A percentile compares a stretch with the other conserved stretches of the same genome.
Conservation (phyloP, 805 yeast genomes). For the Hanseniaspora taiwanica region DNA sequence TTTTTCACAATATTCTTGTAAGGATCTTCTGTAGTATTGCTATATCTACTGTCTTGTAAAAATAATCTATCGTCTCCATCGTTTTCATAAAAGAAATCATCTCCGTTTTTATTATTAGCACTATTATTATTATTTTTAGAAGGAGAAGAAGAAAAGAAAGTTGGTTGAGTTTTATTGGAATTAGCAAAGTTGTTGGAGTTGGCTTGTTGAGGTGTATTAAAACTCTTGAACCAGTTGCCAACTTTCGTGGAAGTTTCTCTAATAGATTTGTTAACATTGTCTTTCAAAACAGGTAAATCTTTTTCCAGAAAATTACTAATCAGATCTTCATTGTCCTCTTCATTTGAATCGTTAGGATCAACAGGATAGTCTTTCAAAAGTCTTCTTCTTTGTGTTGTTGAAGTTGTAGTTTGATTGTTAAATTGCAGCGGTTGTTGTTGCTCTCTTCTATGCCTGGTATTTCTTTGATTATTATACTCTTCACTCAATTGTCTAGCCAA, state of each 20-base stretch:
- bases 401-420: no score
- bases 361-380: constrained; percentile 12
- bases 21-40: not conserved
- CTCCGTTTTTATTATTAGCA: no score
- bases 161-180: no score
- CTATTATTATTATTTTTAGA: no score
- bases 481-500: constrained; percentile 72
- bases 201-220: constrained; percentile 24
- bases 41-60: not conserved
- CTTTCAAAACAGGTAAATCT: constrained; percentile 47
- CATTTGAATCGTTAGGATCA: constrained; percentile 12
- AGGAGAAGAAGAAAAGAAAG: no score
- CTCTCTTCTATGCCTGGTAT: not conserved
- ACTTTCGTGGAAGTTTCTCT: constrained; percentile 70
- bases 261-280: constrained; percentile 56
- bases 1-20: not conserved
- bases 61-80: not conserved
- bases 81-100: constrained; percentile 3
- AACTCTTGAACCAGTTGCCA: constrained; percentile 64
- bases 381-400: no score
- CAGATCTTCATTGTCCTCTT: constrained; percentile 29
- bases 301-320: constrained; percentile 46
- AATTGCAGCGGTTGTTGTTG: no score
- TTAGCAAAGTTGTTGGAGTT: constrained; percentile 3
- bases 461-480: constrained; percentile 30